A percentile compares a stretch with the other conserved stretches of the same genome.
Evolutionary conservation across 1,284 basidiomycete genomes (phyloP).

Genomic region (Testicularia cyperi): DNA sequence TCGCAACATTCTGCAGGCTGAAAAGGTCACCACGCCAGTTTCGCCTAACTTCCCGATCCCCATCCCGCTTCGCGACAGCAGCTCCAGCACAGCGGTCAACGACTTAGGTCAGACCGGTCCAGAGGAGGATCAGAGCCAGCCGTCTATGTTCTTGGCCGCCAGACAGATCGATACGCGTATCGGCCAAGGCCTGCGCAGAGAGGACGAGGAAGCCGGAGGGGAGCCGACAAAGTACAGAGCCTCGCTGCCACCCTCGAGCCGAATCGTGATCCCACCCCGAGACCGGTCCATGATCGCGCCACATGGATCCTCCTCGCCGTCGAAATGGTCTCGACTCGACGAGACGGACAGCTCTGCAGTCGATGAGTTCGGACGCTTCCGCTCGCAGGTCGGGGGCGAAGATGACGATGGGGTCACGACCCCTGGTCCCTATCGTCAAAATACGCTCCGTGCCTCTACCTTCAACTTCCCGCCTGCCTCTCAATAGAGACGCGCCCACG

Average conservation of each 20-base stretch:
- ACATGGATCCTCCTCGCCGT: not conserved
- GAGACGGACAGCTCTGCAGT: not conserved
- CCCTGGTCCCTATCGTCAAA: constrained; percentile 18
- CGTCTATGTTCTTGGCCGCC: too few species aligned
- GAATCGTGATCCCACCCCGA: constrained; percentile 24
- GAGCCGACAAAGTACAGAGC: too few species aligned
- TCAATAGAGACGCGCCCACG: too few species aligned
- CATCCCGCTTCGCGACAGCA: too few species aligned
- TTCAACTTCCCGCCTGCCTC: too few species aligned
- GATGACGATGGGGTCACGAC: constrained; percentile 17
- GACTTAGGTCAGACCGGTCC: too few species aligned
- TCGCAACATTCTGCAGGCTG: constrained; percentile 15
- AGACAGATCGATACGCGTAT: constrained; percentile 13
- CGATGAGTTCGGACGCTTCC: constrained; percentile 12
- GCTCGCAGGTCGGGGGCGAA: not conserved
- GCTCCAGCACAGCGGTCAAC: too few species aligned
- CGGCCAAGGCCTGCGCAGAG: not conserved
- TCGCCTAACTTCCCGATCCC: too few species aligned
- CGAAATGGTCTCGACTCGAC: too few species aligned
- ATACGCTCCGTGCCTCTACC: constrained; percentile 12
- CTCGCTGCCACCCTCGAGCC: not conserved
- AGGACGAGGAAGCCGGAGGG: not conserved
- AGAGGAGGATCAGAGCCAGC: too few species aligned
- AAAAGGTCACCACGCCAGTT: too few species aligned
- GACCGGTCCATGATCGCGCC: constrained; percentile 13